A percentile compares a stretch with the other conserved stretches of the same genome.
These are phyloP conservation scores for Hydrangea macrophylla DNA, from an alignment of 148 eudicot genomes.

Conservation along the genomic window DNA sequence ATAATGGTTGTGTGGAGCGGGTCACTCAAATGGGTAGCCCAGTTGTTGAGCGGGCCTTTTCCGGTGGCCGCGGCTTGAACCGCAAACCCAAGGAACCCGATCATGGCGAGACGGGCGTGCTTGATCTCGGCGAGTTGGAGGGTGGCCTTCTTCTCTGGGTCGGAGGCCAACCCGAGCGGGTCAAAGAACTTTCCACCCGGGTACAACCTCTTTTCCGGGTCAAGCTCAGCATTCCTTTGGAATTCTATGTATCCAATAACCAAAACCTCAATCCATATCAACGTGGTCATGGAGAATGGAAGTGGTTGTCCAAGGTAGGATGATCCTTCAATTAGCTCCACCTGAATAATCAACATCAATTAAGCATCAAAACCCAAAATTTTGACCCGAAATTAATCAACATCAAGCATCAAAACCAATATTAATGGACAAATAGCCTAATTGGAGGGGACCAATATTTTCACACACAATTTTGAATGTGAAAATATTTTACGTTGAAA, in stretches of 20 bases:
- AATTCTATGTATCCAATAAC: constrained; percentile 94
- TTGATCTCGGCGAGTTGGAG: constrained; percentile 97
- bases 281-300: constrained; percentile 76
- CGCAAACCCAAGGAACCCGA: constrained; percentile 88
- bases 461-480: too few relatives aligned
- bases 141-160: constrained; percentile 87
- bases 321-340: constrained; percentile 91
- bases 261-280: constrained; percentile 88
- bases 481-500: too few relatives aligned
- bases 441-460: too few relatives aligned
- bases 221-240: constrained; percentile 88
- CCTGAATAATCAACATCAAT: constrained; percentile 34
- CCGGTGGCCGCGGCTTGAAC: constrained; percentile 97
- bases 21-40: constrained; percentile 98
- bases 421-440: too few relatives aligned
- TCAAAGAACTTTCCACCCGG: constrained; percentile 86
- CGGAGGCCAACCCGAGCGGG: constrained; percentile 78
- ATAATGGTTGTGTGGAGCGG: constrained; percentile 97
- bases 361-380: too few relatives aligned
- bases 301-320: constrained; percentile 95
- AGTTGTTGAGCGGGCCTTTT: constrained; percentile 95
- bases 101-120: constrained; percentile 97
- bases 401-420: too few relatives aligned
- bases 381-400: too few relatives aligned
- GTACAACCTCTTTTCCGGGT: constrained; percentile 91